Evolutionary conservation across 352 stramenopile species (phyloP).

Genomic region (Pythium chondricola): DNA sequence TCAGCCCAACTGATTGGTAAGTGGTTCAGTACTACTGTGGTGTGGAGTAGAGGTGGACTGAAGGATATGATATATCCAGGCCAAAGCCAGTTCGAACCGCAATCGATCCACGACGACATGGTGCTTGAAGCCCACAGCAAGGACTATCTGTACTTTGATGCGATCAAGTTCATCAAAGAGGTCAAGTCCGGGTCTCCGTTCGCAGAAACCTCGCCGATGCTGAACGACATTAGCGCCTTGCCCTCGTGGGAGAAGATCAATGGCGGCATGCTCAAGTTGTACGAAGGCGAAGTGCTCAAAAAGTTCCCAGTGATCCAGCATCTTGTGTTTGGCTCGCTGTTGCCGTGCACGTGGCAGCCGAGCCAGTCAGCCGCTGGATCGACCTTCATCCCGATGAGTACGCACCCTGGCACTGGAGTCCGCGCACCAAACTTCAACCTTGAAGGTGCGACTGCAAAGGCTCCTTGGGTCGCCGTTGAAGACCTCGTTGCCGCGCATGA

Average conservation of each 20-base stretch:
- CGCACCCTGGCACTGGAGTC: slow-evolving; percentile 49
- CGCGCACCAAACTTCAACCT: slow-evolving; percentile 67
- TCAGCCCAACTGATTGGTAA: slow-evolving; percentile 89
- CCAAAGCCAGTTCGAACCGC: slow-evolving; percentile 61
- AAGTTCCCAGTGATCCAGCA: slow-evolving; percentile 99
- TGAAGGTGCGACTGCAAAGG: slow-evolving; percentile 46
- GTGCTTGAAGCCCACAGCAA: slow-evolving; percentile 51
- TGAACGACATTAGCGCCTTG: slow-evolving; percentile 90
- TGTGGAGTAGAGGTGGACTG: not conserved
- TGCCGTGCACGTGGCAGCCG: slow-evolving; percentile 79
- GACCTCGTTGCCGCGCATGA: slow-evolving; percentile 34
- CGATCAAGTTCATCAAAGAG: slow-evolving; percentile 89
- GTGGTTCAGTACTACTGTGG: not conserved
- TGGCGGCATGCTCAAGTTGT: slow-evolving; percentile 86
- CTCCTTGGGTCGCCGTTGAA: slow-evolving; percentile 64
- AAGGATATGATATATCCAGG: slow-evolving; percentile 18
- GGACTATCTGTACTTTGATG: slow-evolving; percentile 92
- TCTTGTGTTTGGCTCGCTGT: slow-evolving; percentile 94
- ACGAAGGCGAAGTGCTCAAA: slow-evolving; percentile 95
- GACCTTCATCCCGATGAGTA: slow-evolving; percentile 52
- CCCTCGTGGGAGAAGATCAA: slow-evolving; percentile 91
- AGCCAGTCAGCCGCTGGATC: slow-evolving; percentile 44
- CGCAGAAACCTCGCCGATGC: slow-evolving; percentile 91
- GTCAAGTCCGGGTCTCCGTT: slow-evolving; percentile 89
- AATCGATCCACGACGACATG: slow-evolving; percentile 65